Base-by-base conservation (phyloP, 495 filamentous ascomycete species). In the Tuber brumale region DNA sequence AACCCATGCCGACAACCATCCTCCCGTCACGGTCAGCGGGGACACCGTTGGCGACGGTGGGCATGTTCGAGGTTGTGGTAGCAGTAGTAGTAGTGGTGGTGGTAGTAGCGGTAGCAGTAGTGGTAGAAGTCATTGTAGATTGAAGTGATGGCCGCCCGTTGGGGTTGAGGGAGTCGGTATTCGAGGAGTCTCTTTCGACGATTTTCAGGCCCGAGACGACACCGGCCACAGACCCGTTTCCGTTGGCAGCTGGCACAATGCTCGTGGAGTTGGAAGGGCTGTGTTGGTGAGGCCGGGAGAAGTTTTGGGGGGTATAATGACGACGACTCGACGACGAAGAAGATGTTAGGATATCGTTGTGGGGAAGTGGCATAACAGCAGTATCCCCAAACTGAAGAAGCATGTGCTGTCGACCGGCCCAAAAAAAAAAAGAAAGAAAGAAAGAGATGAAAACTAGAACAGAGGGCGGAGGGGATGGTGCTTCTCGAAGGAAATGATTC, bases 291-390 rank as follows among this genome's bases (percentile, higher is more conserved):
- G 80, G 80, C 44, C 80, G 80, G 66, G 80, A 81, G 73, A 77
- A 82, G 73, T 77, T 82, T 69, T 81, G 80, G 10, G 79, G 79
- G 35, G 75, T 69, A 27, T 76, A 73, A 57, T 82, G 80, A 72
- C 73, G 80, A 72, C 73, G 77, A 75, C 78, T 73, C 46, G 78
- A 77, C 74, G 79, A 81, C 48, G 57, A 76, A 12, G 76, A 73
- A 70, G 76, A 79, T 74, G 76, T 74, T 66, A 70, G 78, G 72
- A 76, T 77, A 45, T 82, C 79, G 76, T 81, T 79, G 76, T 79
- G 74, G 74, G 80, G 79, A 78, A 82, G 74, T 75, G 80, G 81
- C 80, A 82, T 82, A 80, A 81, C 80, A 79, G 80, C 74, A 76
- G 74, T 81, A 79, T 81, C 74, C 73, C 79, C 70, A 76, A 76